These are phyloP conservation scores for Diplotaxis tenuifolia DNA, from an alignment of 345 rosid species.

Conservation along the genomic window DNA sequence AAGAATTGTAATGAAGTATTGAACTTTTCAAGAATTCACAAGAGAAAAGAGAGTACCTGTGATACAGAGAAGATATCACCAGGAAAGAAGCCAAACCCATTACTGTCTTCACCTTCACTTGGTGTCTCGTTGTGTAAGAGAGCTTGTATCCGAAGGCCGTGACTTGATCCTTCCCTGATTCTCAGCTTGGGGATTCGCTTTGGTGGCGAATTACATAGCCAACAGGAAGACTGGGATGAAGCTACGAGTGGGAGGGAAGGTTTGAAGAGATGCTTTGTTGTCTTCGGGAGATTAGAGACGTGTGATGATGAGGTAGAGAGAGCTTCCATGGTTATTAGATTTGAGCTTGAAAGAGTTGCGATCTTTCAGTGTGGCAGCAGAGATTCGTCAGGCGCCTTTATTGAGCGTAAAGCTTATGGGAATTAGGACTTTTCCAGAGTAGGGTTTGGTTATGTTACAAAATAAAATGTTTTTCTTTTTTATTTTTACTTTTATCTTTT, in stretches of 20 bases:
- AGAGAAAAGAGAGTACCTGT: slow-evolving; percentile 28
- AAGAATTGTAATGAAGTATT: not conserved
- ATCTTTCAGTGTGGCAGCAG: not conserved
- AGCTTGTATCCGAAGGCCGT: slow-evolving; percentile 49
- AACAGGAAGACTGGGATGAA: slow-evolving; percentile 40
- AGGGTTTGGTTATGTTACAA: slow-evolving; percentile 14
- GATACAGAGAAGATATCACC: slow-evolving; percentile 48
- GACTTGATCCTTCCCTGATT: slow-evolving; percentile 39
- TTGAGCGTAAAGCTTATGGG: slow-evolving; percentile 5
- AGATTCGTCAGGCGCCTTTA: slow-evolving; percentile 19
- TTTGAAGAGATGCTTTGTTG: slow-evolving; percentile 37
- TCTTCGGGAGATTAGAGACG: slow-evolving; percentile 43
- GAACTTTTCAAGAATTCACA: not conserved
- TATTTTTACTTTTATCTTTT: not conserved
- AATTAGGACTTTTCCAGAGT: slow-evolving; percentile 25
- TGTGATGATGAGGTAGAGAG: slow-evolving; percentile 40
- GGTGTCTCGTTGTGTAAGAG: slow-evolving; percentile 40
- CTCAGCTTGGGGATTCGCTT: slow-evolving; percentile 47
- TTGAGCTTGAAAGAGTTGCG: slow-evolving; percentile 19
- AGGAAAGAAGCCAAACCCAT: slow-evolving; percentile 45
- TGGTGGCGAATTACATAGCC: slow-evolving; percentile 29
- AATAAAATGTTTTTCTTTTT: not conserved
- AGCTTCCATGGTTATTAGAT: slow-evolving; percentile 56
- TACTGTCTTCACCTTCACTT: slow-evolving; percentile 48
- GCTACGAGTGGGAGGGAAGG: slow-evolving; percentile 21